These are phyloP conservation scores for Clitoria ternatea DNA, from an alignment of 306 rosid genomes.

Conservation along the genomic window DNA sequence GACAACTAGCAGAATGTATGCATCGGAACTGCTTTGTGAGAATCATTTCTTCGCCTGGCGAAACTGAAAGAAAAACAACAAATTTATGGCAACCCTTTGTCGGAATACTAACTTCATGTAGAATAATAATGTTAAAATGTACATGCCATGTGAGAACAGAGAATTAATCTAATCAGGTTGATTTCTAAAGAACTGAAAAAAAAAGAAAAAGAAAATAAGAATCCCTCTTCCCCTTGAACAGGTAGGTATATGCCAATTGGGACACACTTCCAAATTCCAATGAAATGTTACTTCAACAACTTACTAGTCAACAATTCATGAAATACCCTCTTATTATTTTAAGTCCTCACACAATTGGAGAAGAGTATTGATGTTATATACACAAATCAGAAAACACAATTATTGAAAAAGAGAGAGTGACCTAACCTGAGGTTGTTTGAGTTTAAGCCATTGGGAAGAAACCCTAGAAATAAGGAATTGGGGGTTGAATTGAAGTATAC, in stretches of 20 bases:
- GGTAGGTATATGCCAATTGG: background rate
- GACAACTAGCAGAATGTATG: slow-evolving; percentile 73
- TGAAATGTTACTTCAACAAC: background rate
- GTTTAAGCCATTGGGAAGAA: slow-evolving; percentile 11
- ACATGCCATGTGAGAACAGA: background rate
- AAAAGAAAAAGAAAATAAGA: background rate
- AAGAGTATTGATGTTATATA: too few relatives aligned
- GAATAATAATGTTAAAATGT: background rate
- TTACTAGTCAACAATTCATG: background rate
- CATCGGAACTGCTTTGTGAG: slow-evolving; percentile 78
- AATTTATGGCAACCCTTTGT: background rate
- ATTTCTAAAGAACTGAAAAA: background rate
- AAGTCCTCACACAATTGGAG: background rate
- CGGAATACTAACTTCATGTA: background rate
- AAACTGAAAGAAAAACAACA: slow-evolving; percentile 4
- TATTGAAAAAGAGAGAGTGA: too few relatives aligned
- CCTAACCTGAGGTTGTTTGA: slow-evolving; percentile 35
- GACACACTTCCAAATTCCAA: slow-evolving; percentile 7
- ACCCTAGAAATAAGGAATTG: slow-evolving; percentile 38
- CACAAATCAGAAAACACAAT: background rate
- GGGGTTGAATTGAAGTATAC: slow-evolving; percentile 20
- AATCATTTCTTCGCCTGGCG: slow-evolving; percentile 51
- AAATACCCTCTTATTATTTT: background rate
- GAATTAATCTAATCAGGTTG: background rate
- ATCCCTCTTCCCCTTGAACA: background rate